A percentile compares a stretch with the other conserved stretches of the same genome.
phyloP scores from a whole-genome alignment of 202 grass and related monocot genomes.

The Brachypodium distachyon region DNA sequence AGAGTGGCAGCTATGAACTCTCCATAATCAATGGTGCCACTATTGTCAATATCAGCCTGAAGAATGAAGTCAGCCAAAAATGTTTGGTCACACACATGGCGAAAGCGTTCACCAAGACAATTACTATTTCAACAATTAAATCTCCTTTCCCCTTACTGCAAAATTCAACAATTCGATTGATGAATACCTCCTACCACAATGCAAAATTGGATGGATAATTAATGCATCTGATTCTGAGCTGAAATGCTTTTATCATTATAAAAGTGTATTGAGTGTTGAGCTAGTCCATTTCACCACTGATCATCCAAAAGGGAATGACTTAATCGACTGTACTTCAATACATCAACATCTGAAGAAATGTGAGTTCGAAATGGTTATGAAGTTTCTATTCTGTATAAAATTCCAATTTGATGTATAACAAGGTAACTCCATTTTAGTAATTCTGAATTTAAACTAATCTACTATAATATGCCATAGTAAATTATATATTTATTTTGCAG shows the following conservation, averaged over 20 bases:
- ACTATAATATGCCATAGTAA: too few species aligned
- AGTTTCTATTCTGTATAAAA: not conserved
- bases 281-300: too few species aligned
- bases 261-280: too few species aligned
- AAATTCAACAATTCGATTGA: not conserved
- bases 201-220: too few species aligned
- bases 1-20: slow-evolving; percentile 83
- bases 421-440: not conserved
- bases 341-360: not conserved
- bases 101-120: not conserved
- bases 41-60: slow-evolving; percentile 77
- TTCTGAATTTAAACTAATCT: not conserved
- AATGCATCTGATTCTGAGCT: too few species aligned
- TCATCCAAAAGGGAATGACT: not conserved
- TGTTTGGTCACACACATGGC: not conserved
- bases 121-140: not conserved
- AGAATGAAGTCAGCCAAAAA: not conserved
- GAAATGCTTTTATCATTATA: not conserved
- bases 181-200: too few species aligned
- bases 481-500: too few species aligned
- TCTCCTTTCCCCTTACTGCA: not conserved
- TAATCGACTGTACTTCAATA: not conserved
- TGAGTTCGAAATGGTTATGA: not conserved
- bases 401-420: not conserved
- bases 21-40: slow-evolving; percentile 73